These are phyloP conservation scores for Fusarium mangiferae DNA, from an alignment of 2,329 filamentous ascomycete genomes.

Conservation along the genomic window DNA sequence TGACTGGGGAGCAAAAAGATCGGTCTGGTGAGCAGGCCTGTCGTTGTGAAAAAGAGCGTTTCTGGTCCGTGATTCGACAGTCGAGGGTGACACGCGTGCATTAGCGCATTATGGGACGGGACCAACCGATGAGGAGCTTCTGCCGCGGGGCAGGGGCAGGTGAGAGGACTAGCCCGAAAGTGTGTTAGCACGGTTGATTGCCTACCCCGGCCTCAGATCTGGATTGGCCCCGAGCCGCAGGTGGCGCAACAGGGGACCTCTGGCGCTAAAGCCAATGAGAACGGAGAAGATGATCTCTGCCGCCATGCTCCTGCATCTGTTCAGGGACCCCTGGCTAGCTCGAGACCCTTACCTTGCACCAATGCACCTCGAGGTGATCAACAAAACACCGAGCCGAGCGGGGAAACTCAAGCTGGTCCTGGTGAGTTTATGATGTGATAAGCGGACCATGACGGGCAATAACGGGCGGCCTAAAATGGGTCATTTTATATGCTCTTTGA, in stretches of 20 bases:
- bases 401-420: slow-evolving; percentile 21
- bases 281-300: background rate
- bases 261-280: slow-evolving; percentile 24
- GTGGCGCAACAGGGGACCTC: slow-evolving; percentile 28
- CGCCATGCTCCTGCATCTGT: slow-evolving; percentile 14
- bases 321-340: slow-evolving; percentile 20
- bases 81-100: slow-evolving; percentile 58
- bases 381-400: slow-evolving; percentile 23
- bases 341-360: slow-evolving; percentile 12
- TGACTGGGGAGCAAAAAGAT: slow-evolving; percentile 27
- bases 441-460: slow-evolving; percentile 33
- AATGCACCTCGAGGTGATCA: slow-evolving; percentile 11
- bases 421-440: slow-evolving; percentile 22
- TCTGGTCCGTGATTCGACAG: slow-evolving; percentile 50
- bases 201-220: slow-evolving; percentile 48
- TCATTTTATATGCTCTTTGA: background rate
- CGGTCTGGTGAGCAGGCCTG: slow-evolving; percentile 41
- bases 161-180: background rate
- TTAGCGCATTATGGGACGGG: slow-evolving; percentile 57
- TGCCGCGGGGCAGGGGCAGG: slow-evolving; percentile 43
- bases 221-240: slow-evolving; percentile 53
- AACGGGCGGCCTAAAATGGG: slow-evolving; percentile 10
- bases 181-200: slow-evolving; percentile 11
- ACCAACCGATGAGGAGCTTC: slow-evolving; percentile 56
- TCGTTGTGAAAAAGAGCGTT: slow-evolving; percentile 36